Conservation (phyloP, 495 filamentous ascomycete genomes). For the Terfezia boudieri region DNA sequence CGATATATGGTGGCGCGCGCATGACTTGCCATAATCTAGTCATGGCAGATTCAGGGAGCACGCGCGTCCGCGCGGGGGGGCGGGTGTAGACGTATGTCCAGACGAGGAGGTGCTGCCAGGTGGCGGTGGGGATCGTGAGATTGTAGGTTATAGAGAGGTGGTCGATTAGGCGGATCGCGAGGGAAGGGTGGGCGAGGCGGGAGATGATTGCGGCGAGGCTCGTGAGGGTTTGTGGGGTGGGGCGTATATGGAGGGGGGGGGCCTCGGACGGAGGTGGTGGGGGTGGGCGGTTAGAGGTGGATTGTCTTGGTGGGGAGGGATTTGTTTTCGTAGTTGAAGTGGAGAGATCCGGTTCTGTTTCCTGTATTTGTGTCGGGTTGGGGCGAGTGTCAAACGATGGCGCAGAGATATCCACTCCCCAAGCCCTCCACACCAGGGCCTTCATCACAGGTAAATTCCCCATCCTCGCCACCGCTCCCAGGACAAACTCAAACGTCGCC, state of each 20-base stretch:
- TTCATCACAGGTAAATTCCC: conserved; percentile 28
- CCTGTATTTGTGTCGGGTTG: conserved; percentile 4
- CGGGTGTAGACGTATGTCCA: conserved; percentile 33
- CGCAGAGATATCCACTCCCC: conserved; percentile 32
- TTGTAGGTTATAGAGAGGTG: conserved; percentile 34
- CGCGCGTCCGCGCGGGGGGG: conserved; percentile 13
- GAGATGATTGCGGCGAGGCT: conserved; percentile 37
- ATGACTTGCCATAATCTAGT: conserved; percentile 30
- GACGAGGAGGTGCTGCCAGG: conserved; percentile 37
- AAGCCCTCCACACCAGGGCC: conserved; percentile 29
- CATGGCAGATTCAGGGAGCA: conserved; percentile 25
- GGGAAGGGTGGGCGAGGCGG: conserved; percentile 31
- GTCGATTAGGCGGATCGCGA: conserved; percentile 31
- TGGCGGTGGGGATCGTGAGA: conserved; percentile 24
- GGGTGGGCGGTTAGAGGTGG: conserved; percentile 12
- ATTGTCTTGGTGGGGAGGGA: conserved; percentile 13
- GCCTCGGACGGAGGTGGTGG: too few relatives aligned
- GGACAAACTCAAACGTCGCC: conserved; percentile 32
- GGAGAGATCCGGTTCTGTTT: too few relatives aligned
- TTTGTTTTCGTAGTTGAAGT: too few relatives aligned
- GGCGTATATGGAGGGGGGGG: conserved; percentile 29
- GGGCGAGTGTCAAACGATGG: conserved; percentile 11
- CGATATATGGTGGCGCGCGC: conserved; percentile 32
- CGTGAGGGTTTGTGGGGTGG: conserved; percentile 30
- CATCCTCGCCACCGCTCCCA: conserved; percentile 34